phyloP scores from a whole-genome alignment of 1,284 basidiomycete species.

The Fistulina hepatica region DNA sequence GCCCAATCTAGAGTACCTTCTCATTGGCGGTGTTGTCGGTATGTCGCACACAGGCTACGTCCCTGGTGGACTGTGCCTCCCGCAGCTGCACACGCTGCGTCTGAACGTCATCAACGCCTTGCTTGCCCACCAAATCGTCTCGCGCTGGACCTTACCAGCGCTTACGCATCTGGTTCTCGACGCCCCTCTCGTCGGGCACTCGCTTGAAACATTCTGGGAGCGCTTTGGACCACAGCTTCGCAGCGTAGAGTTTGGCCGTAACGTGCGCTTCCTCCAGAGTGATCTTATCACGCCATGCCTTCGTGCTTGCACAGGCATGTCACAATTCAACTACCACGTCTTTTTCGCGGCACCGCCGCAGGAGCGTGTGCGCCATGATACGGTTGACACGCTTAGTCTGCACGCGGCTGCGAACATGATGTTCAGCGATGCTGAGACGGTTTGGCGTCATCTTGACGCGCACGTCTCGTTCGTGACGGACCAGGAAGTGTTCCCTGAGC shows the following conservation, averaged over 20 bases:
- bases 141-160: slow-evolving; percentile 42
- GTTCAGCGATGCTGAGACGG: slow-evolving; percentile 23
- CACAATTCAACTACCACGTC: slow-evolving; percentile 44
- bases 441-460: slow-evolving; percentile 33
- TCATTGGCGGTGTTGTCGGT: slow-evolving; percentile 39
- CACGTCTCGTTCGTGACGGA: slow-evolving; percentile 37
- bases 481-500: slow-evolving; percentile 27
- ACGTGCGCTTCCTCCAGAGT: slow-evolving; percentile 37
- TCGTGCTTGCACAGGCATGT: slow-evolving; percentile 33
- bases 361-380: slow-evolving; percentile 19
- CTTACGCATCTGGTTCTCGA: slow-evolving; percentile 39
- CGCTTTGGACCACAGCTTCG: slow-evolving; percentile 39
- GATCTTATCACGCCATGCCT: slow-evolving; percentile 39
- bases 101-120: slow-evolving; percentile 38
- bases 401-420: slow-evolving; percentile 36
- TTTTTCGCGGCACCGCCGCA: slow-evolving; percentile 36
- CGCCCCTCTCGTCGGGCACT: slow-evolving; percentile 26
- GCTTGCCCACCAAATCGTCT: slow-evolving; percentile 35
- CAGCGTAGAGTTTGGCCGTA: slow-evolving; percentile 45
- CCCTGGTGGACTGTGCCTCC: slow-evolving; percentile 28
- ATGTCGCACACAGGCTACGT: slow-evolving; percentile 18
- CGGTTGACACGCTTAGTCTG: slow-evolving; percentile 36
- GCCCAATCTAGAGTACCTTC: slow-evolving; percentile 47
- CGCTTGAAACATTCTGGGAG: slow-evolving; percentile 36
- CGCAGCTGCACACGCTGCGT: slow-evolving; percentile 39